phyloP scores from a whole-genome alignment of 768 basidiomycete species.

The Calocera viscosa region DNA sequence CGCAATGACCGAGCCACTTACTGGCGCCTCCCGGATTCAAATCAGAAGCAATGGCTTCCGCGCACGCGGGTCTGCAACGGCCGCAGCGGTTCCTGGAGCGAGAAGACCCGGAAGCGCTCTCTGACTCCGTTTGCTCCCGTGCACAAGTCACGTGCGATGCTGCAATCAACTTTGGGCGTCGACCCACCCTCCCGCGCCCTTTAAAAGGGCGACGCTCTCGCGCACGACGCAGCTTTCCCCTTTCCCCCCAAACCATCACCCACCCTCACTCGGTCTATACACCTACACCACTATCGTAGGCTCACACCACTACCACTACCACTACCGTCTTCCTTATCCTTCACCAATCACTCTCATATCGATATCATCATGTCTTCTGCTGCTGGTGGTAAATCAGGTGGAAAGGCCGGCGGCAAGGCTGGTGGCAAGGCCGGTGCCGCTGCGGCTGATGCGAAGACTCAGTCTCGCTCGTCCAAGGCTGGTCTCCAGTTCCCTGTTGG shows the following conservation, averaged over 20 bases:
- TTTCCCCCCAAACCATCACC: slow-evolving; percentile 1
- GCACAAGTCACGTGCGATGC: background rate
- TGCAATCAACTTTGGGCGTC: background rate
- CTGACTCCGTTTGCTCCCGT: background rate
- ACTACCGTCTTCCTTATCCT: background rate
- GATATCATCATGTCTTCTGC: slow-evolving; percentile 20
- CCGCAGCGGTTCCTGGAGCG: background rate
- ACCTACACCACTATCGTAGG: background rate
- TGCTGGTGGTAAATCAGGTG: slow-evolving; percentile 25
- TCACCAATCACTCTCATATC: background rate
- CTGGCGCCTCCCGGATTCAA: background rate
- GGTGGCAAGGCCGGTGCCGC: slow-evolving; percentile 24
- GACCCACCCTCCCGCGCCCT: background rate
- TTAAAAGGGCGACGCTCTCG: background rate
- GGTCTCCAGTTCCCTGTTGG: slow-evolving; percentile 73
- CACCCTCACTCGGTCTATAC: background rate
- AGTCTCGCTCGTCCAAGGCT: slow-evolving; percentile 32
- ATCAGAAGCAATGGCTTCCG: slow-evolving; percentile 1
- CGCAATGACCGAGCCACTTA: background rate
- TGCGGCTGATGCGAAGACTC: slow-evolving; percentile 31
- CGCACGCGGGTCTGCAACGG: background rate
- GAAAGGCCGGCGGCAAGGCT: slow-evolving; percentile 26
- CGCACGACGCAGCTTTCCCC: background rate
- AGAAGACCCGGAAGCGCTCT: background rate
- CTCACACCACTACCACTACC: background rate